Base-by-base conservation (phyloP, 2,329 filamentous ascomycete genomes). In the Cytospora paraplurivora region DNA sequence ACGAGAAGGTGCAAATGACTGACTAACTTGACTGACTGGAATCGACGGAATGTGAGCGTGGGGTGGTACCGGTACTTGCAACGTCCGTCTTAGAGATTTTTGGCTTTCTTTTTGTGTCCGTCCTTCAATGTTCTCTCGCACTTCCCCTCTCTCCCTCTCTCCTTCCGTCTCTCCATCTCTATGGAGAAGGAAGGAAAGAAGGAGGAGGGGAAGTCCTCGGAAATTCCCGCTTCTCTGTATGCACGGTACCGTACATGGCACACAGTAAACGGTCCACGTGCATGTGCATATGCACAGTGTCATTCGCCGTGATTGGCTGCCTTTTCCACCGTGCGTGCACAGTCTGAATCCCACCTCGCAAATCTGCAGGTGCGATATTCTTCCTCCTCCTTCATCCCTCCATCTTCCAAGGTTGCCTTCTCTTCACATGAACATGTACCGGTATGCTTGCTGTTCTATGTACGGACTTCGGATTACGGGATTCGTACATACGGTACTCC, bases 161-260 rank as follows among this genome's bases (percentile, higher is more conserved):
- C 17, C 5, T 21, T 49, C n/a, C 44, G 7, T 49, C 44, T 49
- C 33, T 15, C 19, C 44, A 12, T 37, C 21, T 12, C 19, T 37
- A 19, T 19, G 33, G n/a, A 35, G 56, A 27, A 10, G 37, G 37
- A 10, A 17, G n/a, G 34, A 21, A 41, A 34, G 34, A 52, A 59
- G 56, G 47, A 19, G 47, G 34, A 52, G 44, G 44, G 44, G n/a
- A 47, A 47, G 44, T 21, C n/a, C 27, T 33, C 34, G 57, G 49
- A 34, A 44, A 17, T n/a, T 44, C 27, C 35, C 49, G 57, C 35
- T 13, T 54, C n/a, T 44, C 38, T 44, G 12, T 3, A 5, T 53
- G 35, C 27, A 44, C 49, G n/a, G 19, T 1, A 15, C 50, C 15
- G 27, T 11, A 17, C 21, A 11, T 2, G 10, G 19, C 21, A 32